Evolutionary conservation across 2,329 filamentous ascomycete species (phyloP).

Genomic region (Pseudogymnoascus verrucosus): DNA sequence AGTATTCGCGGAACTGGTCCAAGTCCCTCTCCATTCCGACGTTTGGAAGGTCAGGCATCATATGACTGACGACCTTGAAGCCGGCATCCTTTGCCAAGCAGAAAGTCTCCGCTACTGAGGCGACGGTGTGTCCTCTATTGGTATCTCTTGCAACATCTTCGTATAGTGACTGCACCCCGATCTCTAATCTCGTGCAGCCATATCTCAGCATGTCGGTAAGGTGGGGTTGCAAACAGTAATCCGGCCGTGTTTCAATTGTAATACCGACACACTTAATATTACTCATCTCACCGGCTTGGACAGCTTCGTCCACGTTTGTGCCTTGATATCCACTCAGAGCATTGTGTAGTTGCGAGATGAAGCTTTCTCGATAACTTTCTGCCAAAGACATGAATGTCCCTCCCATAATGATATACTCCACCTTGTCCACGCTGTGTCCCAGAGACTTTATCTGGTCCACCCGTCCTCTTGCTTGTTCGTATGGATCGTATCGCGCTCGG

Average conservation of each 20-base stretch:
- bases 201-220: conserved; percentile 95
- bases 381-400: conserved; percentile 97
- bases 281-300: conserved; percentile 90
- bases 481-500: conserved; percentile 91
- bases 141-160: conserved; percentile 98
- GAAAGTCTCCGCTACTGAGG: conserved; percentile 91
- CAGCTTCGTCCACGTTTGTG: conserved; percentile 88
- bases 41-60: conserved; percentile 98
- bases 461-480: conserved; percentile 89
- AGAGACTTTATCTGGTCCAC: conserved; percentile 95
- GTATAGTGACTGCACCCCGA: conserved; percentile 94
- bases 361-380: conserved; percentile 81
- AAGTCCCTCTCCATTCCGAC: conserved; percentile 97
- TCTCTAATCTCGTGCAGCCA: conserved; percentile 86
- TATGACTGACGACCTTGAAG: conserved; percentile 98
- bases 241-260: conserved; percentile 93
- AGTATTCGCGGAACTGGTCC: conserved; percentile 96
- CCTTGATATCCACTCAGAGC: conserved; percentile 94
- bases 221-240: conserved; percentile 95
- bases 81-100: conserved; percentile 95
- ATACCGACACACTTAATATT: conserved; percentile 97
- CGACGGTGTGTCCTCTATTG: conserved; percentile 92
- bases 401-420: conserved; percentile 99
- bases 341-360: conserved; percentile 94
- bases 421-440: conserved; percentile 96